A percentile compares a stretch with the other conserved stretches of the same genome.
phyloP scores from a whole-genome alignment of 139 green algal genomes.

The Tetradesmus obliquus region DNA sequence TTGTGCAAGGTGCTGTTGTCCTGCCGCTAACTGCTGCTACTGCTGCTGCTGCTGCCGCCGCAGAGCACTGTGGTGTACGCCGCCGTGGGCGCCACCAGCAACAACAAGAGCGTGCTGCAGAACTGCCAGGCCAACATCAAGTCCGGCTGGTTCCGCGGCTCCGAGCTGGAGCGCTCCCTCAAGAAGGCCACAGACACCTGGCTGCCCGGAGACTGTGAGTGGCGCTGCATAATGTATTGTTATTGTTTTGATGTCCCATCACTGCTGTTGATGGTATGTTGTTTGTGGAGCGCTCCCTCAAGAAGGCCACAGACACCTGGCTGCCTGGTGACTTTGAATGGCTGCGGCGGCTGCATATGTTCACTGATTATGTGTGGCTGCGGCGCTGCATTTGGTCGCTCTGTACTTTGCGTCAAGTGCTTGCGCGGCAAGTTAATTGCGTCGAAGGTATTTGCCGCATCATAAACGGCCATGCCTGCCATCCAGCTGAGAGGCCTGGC shows the following conservation, averaged over 20 bases:
- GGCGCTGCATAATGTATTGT: no score
- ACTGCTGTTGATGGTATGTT: background rate
- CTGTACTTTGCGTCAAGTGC: no score
- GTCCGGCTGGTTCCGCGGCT: background rate
- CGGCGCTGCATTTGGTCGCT: no score
- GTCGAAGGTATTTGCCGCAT: no score
- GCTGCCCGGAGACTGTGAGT: background rate
- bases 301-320: background rate
- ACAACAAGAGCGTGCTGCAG: background rate
- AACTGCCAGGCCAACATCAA: background rate
- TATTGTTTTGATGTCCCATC: no score
- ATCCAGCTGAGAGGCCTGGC: no score
- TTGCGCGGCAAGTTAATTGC: no score
- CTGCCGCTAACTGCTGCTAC: background rate
- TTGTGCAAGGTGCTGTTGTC: background rate
- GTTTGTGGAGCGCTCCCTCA: no score
- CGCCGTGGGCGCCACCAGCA: background rate
- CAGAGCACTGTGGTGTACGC: background rate
- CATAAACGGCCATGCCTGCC: no score
- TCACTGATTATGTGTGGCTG: no score
- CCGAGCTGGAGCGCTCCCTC: background rate
- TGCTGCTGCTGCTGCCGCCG: background rate
- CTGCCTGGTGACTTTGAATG: background rate
- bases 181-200: background rate
- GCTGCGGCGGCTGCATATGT: no score